Conservation (phyloP, 2,329 filamentous ascomycete genomes). For the Sporothrix sp. region DNA sequence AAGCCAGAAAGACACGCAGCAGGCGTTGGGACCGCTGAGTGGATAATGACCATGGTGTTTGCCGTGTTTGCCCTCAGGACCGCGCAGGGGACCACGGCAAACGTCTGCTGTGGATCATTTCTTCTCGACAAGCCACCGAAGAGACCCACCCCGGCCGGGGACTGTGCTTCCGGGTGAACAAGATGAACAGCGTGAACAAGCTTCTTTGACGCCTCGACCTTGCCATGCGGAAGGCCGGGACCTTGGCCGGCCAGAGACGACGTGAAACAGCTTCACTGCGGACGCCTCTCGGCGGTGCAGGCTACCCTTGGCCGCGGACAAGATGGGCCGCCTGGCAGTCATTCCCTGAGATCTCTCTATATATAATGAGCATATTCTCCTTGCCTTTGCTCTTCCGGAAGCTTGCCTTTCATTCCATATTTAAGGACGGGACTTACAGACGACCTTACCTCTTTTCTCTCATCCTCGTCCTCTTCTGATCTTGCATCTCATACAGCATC, state of each 20-base stretch:
- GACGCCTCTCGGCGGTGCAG: too few relatives aligned
- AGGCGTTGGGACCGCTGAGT: too few relatives aligned
- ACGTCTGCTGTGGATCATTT: not conserved
- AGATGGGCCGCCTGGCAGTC: too few relatives aligned
- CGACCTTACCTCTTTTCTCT: not conserved
- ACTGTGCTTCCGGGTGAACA: not conserved
- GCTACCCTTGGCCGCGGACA: not conserved
- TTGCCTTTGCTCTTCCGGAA: too few relatives aligned
- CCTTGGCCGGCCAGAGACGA: not conserved
- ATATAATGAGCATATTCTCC: too few relatives aligned
- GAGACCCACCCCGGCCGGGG: conserved; percentile 2
- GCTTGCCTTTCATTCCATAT: not conserved
- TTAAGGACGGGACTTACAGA: too few relatives aligned
- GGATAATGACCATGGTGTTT: too few relatives aligned
- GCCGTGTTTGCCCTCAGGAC: too few relatives aligned
- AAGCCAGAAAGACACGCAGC: too few relatives aligned
- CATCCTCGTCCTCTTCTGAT: not conserved
- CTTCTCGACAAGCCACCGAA: not conserved
- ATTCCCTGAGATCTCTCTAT: too few relatives aligned
- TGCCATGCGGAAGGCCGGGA: not conserved
- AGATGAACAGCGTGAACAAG: too few relatives aligned
- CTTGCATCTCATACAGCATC: not conserved
- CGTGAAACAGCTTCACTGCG: not conserved
- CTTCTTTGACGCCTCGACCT: not conserved
- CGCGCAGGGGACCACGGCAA: too few relatives aligned